Percentiles rank a stretch among this genome's conserved stretches.
Evolutionary conservation across 176 grass and related monocot species (phyloP).

Genomic region (Triticum urartu): DNA sequence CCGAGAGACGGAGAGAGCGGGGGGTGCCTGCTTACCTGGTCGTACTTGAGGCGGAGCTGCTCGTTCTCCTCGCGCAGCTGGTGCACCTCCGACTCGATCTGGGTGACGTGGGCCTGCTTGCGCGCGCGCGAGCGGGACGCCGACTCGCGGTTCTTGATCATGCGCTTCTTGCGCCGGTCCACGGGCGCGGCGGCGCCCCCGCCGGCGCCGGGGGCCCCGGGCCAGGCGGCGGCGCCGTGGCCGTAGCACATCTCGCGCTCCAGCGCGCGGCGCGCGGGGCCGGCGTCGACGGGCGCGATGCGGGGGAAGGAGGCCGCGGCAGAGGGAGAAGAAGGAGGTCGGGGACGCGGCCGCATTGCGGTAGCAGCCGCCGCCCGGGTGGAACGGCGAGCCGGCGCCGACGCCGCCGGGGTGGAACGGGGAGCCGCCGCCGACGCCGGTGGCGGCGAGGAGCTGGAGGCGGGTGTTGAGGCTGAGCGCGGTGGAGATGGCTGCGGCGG

Average conservation of each 20-base stretch:
- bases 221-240: not conserved
- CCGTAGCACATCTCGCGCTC: conserved; percentile 24
- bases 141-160: conserved; percentile 88
- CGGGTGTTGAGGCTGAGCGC: conserved; percentile 49
- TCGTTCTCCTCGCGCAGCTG: conserved; percentile 45
- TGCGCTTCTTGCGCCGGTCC: conserved; percentile 55
- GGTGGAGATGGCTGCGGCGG: conserved; percentile 28
- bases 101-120: conserved; percentile 51
- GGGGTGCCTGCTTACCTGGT: conserved; percentile 45
- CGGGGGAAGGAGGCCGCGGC: not conserved
- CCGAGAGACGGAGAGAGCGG: no score
- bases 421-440: not conserved
- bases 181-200: not conserved
- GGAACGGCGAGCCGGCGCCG: not conserved
- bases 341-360: conserved; percentile 35
- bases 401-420: not conserved
- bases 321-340: conserved; percentile 11
- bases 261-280: not conserved
- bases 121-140: conserved; percentile 65
- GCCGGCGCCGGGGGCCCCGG: not conserved
- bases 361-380: not conserved
- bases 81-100: conserved; percentile 49
- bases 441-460: conserved; percentile 24
- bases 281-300: conserved; percentile 1
- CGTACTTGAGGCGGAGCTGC: conserved; percentile 41